Evolutionary conservation across 805 yeast genomes (phyloP), one percentile per base, ranked within the genome.

Genomic region (Candida dajiaensis): DNA sequence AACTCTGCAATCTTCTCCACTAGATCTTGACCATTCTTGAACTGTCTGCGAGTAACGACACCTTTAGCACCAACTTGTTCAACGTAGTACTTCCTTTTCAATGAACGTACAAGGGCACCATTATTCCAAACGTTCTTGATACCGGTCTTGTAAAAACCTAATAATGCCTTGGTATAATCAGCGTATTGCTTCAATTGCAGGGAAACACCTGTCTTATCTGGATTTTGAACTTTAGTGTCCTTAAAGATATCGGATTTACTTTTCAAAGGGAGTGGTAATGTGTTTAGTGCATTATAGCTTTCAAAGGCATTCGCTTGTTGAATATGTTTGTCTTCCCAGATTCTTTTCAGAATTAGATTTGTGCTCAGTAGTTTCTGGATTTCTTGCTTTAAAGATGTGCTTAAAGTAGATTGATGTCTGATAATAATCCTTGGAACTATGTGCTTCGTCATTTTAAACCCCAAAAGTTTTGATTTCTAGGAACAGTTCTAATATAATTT

Each of bases 131-230:
- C 75, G 51, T 75, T 76, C 19, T 66, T 61, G 2, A 83, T 68
- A 1, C 92, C 90, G 2, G 66, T 59, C 49, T 75, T 74, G 65
- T 83, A 84, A 58, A 82, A 81, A 6, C 60, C 60, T 37, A 81
- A 54, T 38, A 79, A 52, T 3, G 65, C 51, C 54, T 74, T 73
- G 6, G 76, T 79, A 51, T 73, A 72, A 1, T 70, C 64, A 20
- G 63, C 56, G 54, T 69, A 69, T 52, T 77, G 78, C 44, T 67
- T 70, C 23, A 57, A 51, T 52, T 41, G 61, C 36, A 41, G 55
- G 40, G 38, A 44, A 44, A 44, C 51, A 44, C 23, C 22, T 7
- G 39, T 19, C 8, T 19, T 20, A 10, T 36, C 25, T 20, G 39
- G 39, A 12, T 36, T 19, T 13, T 19, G 16, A 3, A 12, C 25